Evolutionary conservation across 805 yeast species (phyloP).

Genomic region (Candida chilensis): DNA sequence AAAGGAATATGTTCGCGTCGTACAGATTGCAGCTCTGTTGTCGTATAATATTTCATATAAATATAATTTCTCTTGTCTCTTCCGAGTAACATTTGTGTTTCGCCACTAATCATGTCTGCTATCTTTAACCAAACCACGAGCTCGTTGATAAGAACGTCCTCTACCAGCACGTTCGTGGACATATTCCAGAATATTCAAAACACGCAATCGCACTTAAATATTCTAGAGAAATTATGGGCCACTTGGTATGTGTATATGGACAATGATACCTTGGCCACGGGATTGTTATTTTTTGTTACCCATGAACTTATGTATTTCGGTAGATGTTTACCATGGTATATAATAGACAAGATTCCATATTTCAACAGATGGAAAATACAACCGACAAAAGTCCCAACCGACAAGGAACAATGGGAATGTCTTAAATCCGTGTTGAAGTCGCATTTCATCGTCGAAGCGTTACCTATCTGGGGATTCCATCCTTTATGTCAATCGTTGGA

Average conservation of each 20-base stretch:
- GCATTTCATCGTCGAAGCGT: slow-evolving; percentile 49
- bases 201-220: slow-evolving; percentile 17
- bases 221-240: slow-evolving; percentile 42
- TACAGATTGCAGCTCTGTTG: too few species aligned
- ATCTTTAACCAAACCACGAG: too few species aligned
- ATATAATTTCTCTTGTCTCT: too few species aligned
- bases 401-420: slow-evolving; percentile 56
- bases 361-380: slow-evolving; percentile 47
- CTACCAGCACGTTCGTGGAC: slow-evolving; percentile 18
- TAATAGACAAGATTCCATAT: slow-evolving; percentile 42
- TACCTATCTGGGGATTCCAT: slow-evolving; percentile 57
- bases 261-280: slow-evolving; percentile 50
- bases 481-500: slow-evolving; percentile 42
- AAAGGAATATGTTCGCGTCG: too few species aligned
- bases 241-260: slow-evolving; percentile 45
- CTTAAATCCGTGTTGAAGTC: slow-evolving; percentile 46
- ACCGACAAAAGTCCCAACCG: slow-evolving; percentile 40
- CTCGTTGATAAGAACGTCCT: too few species aligned
- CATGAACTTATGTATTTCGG: slow-evolving; percentile 53
- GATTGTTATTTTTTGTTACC: slow-evolving; percentile 41
- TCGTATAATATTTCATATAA: too few species aligned
- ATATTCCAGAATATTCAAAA: slow-evolving; percentile 17
- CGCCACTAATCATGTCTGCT: too few species aligned
- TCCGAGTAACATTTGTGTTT: too few species aligned
- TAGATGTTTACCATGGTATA: slow-evolving; percentile 50